Evolutionary conservation across 495 filamentous ascomycete species (phyloP), one percentile per base, ranked within the genome.

Genomic region (Penicillium atrosanguineum): DNA sequence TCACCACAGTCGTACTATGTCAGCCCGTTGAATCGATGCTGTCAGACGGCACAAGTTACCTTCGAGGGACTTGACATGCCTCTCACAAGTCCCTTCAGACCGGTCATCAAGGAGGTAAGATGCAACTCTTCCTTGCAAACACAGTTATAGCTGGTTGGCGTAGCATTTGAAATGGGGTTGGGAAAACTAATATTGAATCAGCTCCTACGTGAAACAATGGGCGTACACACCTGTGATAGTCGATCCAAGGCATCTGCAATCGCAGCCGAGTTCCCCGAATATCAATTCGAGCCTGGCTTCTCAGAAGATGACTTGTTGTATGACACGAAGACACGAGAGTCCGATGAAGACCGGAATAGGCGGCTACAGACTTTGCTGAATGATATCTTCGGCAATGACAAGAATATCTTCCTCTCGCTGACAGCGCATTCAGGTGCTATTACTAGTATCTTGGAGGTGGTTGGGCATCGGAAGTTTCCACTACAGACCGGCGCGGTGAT

Each of bases 191-290:
- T 1, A 14, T 11, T 34, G 3, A 14, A 1, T 14, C 11, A 75
- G 71, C 68, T 83, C 18, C 68, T 94, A 40, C 82, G 91, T 28
- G 91, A 96, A 67, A 80, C 83, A 1, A 79, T 92, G 50, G 83
- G 86, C 18, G 73, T 84, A 28, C 90, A 95, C 64, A 94, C 90
- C 7, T 96, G 91, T 71, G 91, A 96, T 68, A 79, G 80, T 5
- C 80, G 91, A 0, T 81, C 82, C 36, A 73, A 62, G 21, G 81
- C 81, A 55, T 72, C 81, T 6, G 77, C 66, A 48, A 91, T 95
- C 46, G 59, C 60, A 1, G 50, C 64, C 11, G 73, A 70, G 38
- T 90, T 83, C 55, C 88, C 88, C 0, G 50, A 46, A 11, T 91
- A 81, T 63, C 64, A 19, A 1, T 80, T 92, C 55, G 90, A 92